Base-by-base conservation (phyloP, 2,329 filamentous ascomycete genomes). In the Colletotrichum tropicicola region DNA sequence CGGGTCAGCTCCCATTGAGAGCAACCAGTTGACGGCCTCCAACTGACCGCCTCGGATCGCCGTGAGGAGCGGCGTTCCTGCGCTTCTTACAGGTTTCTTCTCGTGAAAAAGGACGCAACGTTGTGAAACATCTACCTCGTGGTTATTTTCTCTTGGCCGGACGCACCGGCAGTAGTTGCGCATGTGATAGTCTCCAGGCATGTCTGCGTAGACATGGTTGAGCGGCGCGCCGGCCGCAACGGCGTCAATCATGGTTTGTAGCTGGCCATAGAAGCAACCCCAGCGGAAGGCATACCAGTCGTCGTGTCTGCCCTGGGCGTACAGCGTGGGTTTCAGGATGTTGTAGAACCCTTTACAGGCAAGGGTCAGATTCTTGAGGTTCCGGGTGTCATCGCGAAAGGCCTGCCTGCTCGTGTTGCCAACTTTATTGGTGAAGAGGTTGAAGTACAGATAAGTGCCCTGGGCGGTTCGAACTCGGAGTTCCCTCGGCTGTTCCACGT, bases 221-320 rank as follows among this genome's bases (percentile, higher is more conserved):
- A 63, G 5, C 6, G 41, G 28, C 13, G 61, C 56, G 7, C 48
- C 27, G 3, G 17, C 41, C 6, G 5, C 3, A 17, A 60, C n/a
- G 5, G 56, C 32, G 32, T 12, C 41, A 21, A 35, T 32, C 19
- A 58, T n/a, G 17, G 35, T 43, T 21, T n/a, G 32, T 9, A 54
- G 25, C 3, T 21, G 30, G 32, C 56, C 41, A 30, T 49, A 19
- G 21, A 60, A 60, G 19, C 39, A 44, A 12, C 30, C 43, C 48
- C 56, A 48, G 13, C 56, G 35, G 12, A 54, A 32, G 8, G 48
- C 48, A 19, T 64, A 60, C 43, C 61, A 54, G 19, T 60, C 30
- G 27, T 49, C 35, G 21, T 54, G 15, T 4, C 41, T 25, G 21
- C 41, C 45, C 32, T 17, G 35, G n/a, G 17, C 6, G 19, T 64